These are phyloP conservation scores for Plantago major DNA, from an alignment of 257 asterid species.

Conservation along the genomic window DNA sequence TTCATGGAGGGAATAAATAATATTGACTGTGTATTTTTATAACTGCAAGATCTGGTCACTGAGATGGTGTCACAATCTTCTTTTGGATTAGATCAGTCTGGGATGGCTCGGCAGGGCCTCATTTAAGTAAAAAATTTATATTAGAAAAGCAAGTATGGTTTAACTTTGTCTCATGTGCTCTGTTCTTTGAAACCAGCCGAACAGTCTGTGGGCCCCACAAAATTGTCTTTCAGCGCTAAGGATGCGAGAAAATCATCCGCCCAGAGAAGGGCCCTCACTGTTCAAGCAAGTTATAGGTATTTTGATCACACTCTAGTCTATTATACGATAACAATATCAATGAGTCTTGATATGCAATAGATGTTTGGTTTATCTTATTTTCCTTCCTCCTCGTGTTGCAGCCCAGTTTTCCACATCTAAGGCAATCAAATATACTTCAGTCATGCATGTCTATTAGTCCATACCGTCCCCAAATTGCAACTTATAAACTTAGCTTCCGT, in stretches of 20 bases:
- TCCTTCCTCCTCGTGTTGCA: not conserved
- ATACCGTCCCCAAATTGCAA: too few relatives aligned
- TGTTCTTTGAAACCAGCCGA: constrained; percentile 44
- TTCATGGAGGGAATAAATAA: too few relatives aligned
- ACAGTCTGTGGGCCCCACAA: constrained; percentile 34
- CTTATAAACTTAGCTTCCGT: too few relatives aligned
- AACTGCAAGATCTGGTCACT: too few relatives aligned
- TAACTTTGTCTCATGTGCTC: constrained; percentile 2
- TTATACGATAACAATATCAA: too few relatives aligned
- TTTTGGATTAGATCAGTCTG: too few relatives aligned
- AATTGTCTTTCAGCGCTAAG: constrained; percentile 39
- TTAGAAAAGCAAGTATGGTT: too few relatives aligned
- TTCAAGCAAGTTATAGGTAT: constrained; percentile 72
- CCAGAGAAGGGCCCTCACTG: constrained; percentile 40
- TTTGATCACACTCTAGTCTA: constrained; percentile 1
- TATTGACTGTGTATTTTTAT: too few relatives aligned
- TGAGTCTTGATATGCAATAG: not conserved
- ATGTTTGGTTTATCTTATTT: not conserved
- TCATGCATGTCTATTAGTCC: too few relatives aligned
- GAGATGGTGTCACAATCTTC: too few relatives aligned
- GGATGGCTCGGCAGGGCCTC: too few relatives aligned
- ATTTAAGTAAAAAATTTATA: too few relatives aligned
- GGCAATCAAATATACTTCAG: not conserved
- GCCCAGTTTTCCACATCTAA: not conserved
- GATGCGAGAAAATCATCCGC: constrained; percentile 31